These are phyloP conservation scores for Phytophthora citrophthora DNA, from an alignment of 352 stramenopile genomes.

Conservation along the genomic window DNA sequence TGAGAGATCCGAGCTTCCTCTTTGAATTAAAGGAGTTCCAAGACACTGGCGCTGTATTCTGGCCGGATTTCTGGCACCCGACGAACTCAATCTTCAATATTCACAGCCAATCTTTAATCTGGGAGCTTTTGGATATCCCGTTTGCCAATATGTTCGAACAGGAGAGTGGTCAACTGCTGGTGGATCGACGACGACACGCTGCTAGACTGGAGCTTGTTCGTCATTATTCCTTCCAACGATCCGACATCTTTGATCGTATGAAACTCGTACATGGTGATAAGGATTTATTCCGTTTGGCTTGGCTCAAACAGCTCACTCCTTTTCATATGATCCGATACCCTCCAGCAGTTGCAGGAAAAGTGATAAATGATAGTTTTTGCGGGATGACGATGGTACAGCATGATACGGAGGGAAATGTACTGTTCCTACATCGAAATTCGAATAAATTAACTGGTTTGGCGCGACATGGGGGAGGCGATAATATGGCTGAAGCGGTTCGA, in stretches of 20 bases:
- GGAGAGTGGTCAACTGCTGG: constrained; percentile 59
- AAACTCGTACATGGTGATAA: constrained; percentile 58
- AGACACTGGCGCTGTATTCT: constrained; percentile 60
- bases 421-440: constrained; percentile 60
- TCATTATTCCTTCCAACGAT: constrained; percentile 43
- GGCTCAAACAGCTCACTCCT: constrained; percentile 47
- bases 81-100: constrained; percentile 65
- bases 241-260: constrained; percentile 32
- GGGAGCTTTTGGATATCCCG: constrained; percentile 46
- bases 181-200: constrained; percentile 38
- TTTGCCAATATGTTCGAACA: constrained; percentile 71
- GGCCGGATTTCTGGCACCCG: constrained; percentile 71
- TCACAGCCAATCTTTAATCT: constrained; percentile 51
- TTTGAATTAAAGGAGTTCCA: constrained; percentile 44
- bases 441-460: constrained; percentile 37
- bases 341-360: constrained; percentile 41
- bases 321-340: constrained; percentile 49
- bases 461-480: background rate
- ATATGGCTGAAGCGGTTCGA: constrained; percentile 17
- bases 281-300: constrained; percentile 59
- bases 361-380: constrained; percentile 44
- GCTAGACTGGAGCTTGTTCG: constrained; percentile 36
- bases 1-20: constrained; percentile 49
- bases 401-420: constrained; percentile 33
- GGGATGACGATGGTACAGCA: constrained; percentile 57